These are phyloP conservation scores for Cercophora scortea DNA, from an alignment of 495 filamentous ascomycete genomes.

Conservation along the genomic window DNA sequence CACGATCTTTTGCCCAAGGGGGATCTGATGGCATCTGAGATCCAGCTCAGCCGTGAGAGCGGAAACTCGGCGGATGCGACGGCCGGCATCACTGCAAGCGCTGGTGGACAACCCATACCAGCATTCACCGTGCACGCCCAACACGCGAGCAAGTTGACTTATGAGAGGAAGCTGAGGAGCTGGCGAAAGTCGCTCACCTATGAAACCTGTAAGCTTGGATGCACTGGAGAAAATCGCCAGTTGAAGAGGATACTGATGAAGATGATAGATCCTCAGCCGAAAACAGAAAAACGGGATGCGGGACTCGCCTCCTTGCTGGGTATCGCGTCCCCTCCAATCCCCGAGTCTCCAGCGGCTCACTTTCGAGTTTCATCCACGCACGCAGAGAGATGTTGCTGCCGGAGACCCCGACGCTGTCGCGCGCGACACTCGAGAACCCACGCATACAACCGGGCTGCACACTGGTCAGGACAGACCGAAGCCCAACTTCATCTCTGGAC, in stretches of 20 bases:
- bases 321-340: not conserved
- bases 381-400: constrained; percentile 7
- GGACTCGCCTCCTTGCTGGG: constrained; percentile 1
- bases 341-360: not conserved
- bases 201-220: constrained; percentile 7
- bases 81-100: constrained; percentile 2
- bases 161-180: constrained; percentile 15
- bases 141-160: constrained; percentile 14
- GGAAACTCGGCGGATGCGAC: constrained; percentile 3
- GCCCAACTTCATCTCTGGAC: constrained; percentile 19
- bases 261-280: constrained; percentile 1
- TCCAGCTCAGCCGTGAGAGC: constrained; percentile 7
- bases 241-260: no score
- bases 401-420: constrained; percentile 2
- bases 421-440: constrained; percentile 1
- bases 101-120: constrained; percentile 3
- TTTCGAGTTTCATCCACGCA: constrained; percentile 11
- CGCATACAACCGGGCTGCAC: constrained; percentile 13
- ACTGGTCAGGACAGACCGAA: constrained; percentile 17
- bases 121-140: constrained; percentile 12
- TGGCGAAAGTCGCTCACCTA: constrained; percentile 15
- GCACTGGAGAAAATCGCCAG: no score
- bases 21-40: constrained; percentile 7
- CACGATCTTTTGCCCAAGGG: constrained; percentile 13
- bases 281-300: not conserved